Evolutionary conservation across 306 rosid species (phyloP).

Genomic region (Prunus kanzakura): DNA sequence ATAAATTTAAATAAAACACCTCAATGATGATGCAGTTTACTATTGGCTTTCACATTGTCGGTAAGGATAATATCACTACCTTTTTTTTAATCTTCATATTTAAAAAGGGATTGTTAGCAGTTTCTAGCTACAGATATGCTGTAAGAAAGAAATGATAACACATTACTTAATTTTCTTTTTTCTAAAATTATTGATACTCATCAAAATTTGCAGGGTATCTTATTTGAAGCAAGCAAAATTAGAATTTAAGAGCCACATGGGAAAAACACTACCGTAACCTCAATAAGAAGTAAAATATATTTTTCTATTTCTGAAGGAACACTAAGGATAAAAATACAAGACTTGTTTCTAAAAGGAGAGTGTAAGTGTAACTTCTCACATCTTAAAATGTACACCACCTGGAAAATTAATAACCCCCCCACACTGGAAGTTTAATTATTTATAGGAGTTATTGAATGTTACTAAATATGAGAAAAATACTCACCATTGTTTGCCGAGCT

Average conservation of each 20-base stretch:
- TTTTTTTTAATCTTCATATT: background rate
- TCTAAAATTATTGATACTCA: no score
- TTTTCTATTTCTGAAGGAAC: background rate
- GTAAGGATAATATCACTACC: background rate
- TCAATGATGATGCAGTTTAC: background rate
- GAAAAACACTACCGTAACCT: background rate
- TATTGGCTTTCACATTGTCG: background rate
- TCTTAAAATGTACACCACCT: background rate
- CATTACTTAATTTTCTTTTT: background rate
- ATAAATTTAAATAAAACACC: background rate
- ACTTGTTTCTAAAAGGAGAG: background rate
- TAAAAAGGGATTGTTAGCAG: background rate
- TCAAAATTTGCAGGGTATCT: background rate
- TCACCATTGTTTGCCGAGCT: conserved; percentile 94
- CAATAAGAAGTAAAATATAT: background rate
- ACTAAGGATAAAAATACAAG: background rate
- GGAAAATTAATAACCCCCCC: background rate
- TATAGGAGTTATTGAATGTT: background rate
- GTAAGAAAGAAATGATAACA: background rate
- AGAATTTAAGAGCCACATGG: background rate
- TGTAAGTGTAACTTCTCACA: background rate
- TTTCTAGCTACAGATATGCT: background rate
- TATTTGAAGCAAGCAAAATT: background rate
- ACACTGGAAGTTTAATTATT: background rate
- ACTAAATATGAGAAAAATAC: conserved; percentile 20